Evolutionary conservation across 2,329 filamentous ascomycete species (phyloP).

Genomic region (Fusarium austroafricanum): DNA sequence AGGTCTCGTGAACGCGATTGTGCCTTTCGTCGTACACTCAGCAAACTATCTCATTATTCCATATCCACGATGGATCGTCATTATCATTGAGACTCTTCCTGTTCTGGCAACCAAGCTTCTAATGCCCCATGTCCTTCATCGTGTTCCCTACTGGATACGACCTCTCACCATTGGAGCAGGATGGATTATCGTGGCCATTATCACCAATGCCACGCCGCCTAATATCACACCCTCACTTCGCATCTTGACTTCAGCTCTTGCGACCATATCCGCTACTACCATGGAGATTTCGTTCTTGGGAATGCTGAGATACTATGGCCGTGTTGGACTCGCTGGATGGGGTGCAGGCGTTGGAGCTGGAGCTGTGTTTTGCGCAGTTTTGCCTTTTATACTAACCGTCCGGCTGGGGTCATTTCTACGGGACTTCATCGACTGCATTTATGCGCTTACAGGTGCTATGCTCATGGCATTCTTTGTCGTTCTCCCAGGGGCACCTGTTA

Average conservation of each 20-base stretch:
- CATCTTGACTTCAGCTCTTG: constrained; percentile 47
- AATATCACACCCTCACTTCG: constrained; percentile 50
- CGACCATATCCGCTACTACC: constrained; percentile 46
- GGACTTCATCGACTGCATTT: constrained; percentile 45
- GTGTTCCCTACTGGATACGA: constrained; percentile 46
- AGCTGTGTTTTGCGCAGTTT: constrained; percentile 43
- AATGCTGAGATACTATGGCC: constrained; percentile 47
- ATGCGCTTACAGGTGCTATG: constrained; percentile 44
- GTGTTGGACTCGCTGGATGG: constrained; percentile 51
- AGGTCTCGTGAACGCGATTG: constrained; percentile 49
- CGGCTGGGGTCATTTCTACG: constrained; percentile 46
- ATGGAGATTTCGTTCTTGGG: constrained; percentile 51
- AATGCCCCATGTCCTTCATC: constrained; percentile 46
- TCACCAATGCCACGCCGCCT: constrained; percentile 48
- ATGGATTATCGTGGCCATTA: constrained; percentile 47
- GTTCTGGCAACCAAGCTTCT: constrained; percentile 46
- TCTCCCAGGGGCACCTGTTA: constrained; percentile 43
- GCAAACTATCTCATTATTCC: constrained; percentile 53
- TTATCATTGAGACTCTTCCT: constrained; percentile 50
- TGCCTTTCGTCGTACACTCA: constrained; percentile 49
- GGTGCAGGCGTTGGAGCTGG: constrained; percentile 51
- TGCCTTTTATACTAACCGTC: constrained; percentile 48
- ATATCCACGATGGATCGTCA: constrained; percentile 48
- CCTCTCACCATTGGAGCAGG: constrained; percentile 42
- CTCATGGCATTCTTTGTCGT: constrained; percentile 47